These are phyloP conservation scores for Solanum tarijense DNA, from an alignment of 257 asterid genomes.

Conservation along the genomic window DNA sequence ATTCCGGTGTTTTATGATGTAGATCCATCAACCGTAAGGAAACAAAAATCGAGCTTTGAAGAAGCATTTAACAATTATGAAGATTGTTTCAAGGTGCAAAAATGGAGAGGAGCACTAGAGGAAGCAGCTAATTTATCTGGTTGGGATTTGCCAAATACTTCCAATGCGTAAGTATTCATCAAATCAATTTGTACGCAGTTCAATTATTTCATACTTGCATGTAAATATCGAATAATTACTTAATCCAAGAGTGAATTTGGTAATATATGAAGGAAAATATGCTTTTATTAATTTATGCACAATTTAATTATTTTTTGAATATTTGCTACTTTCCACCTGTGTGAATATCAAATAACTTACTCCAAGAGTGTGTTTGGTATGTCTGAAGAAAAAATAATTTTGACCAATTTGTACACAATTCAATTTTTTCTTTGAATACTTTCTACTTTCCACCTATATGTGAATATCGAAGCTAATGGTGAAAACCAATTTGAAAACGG, in stretches of 20 bases:
- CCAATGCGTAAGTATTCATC: not conserved
- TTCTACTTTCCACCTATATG: not conserved
- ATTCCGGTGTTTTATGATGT: not conserved
- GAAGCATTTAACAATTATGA: not conserved
- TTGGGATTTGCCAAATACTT: not conserved
- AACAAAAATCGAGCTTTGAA: not conserved
- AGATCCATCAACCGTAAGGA: not conserved
- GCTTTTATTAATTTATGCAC: not conserved
- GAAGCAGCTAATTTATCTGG: not conserved
- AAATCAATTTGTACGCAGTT: not conserved
- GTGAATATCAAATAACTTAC: not conserved
- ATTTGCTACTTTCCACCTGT: not conserved
- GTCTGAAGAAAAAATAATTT: no score
- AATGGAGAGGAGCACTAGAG: not conserved
- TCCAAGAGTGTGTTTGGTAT: no score
- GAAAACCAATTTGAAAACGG: no score
- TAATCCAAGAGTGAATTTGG: not conserved
- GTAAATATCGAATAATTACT: no score
- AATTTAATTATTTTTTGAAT: not conserved
- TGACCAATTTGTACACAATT: no score
- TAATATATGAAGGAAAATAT: not conserved
- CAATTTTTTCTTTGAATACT: not conserved
- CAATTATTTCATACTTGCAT: no score
- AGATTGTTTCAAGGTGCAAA: not conserved
- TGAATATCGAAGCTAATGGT: rapidly evolving